Evolutionary conservation across 1,139 yeast species (phyloP), one percentile per base, ranked within the genome.

Genomic region (Schizosaccharomyces versatilis): DNA sequence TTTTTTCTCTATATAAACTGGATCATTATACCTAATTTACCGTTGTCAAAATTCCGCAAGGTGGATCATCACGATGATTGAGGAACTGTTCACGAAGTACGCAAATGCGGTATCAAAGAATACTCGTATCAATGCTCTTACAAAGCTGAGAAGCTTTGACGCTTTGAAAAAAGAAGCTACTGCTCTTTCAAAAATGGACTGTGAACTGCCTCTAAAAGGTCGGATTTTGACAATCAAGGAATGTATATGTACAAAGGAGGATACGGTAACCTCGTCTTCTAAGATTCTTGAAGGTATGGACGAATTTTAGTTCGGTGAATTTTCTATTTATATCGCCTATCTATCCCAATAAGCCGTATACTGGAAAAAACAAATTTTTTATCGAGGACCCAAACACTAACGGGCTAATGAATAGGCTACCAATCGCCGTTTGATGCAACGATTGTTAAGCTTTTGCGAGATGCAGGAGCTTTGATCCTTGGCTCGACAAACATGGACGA

Each of bases 401-500:
- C 14, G 12, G 41, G 14, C 3, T 12, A 12, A 12, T 39, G 14
- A 39, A 12, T 54, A 58, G 70, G 70, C 47, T 90, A 82, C 64
- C 63, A 63, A 8, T 79, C 94, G 41, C 97, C 97, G 0, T 86
- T 76, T 63, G 79, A 82, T 59, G 84, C 96, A 6, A 84, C 96
- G 0, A 83, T 81, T 1, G 77, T 78, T 0, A 61, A 66, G 1
- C 69, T 79, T 7, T 66, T 90, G n/a, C 65, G 71, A 14, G 61
- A 66, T 0, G 71, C 73, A 2, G 84, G 86, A 0, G 73, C 74
- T 32, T 62, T 66, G 0, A 64, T 80, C n/a, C 68, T 79, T 0
- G 97, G 95, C 0, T 90, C 88, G 66, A 75, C 94, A n/a, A 90
- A 90, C 62, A 71, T 93, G 76, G 99, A 93, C 68, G 97, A 93